phyloP scores from a whole-genome alignment of 2,329 filamentous ascomycete species.

The Talaromyces islandicus region DNA sequence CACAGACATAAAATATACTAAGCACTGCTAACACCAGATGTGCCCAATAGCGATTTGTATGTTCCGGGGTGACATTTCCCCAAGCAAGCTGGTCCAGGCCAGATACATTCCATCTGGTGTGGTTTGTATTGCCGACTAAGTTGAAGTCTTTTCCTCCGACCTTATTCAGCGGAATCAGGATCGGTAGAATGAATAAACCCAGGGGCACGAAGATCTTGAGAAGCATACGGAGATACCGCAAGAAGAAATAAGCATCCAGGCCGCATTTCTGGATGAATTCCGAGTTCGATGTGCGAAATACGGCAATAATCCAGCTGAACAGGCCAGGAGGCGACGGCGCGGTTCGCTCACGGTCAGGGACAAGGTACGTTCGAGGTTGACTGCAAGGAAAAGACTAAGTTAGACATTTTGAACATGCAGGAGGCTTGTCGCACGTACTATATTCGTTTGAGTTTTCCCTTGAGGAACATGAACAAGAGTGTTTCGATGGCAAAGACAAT shows the following conservation, averaged over 20 bases:
- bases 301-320: constrained; percentile 48
- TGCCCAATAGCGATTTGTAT: constrained; percentile 71
- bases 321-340: constrained; percentile 61
- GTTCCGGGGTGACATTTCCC: constrained; percentile 67
- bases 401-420: neutral
- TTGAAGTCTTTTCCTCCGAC: constrained; percentile 60
- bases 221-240: constrained; percentile 80
- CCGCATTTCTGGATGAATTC: constrained; percentile 94
- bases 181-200: constrained; percentile 69
- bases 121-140: constrained; percentile 36
- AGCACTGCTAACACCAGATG: constrained; percentile 74
- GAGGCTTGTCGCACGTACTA: constrained; percentile 55
- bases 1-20: constrained; percentile 78
- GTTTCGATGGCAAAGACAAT: constrained; percentile 59
- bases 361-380: constrained; percentile 78
- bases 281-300: constrained; percentile 65
- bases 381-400: constrained; percentile 34
- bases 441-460: constrained; percentile 73
- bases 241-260: constrained; percentile 93
- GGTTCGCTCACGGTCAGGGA: constrained; percentile 77
- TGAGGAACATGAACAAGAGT: constrained; percentile 66
- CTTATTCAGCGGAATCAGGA: constrained; percentile 80
- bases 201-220: constrained; percentile 89
- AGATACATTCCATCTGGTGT: constrained; percentile 44
- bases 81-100: constrained; percentile 81